Percentiles rank a stretch among this genome's conserved stretches.
phyloP scores from a whole-genome alignment of 306 rosid genomes.

The Sphenostylis stenocarpa region DNA sequence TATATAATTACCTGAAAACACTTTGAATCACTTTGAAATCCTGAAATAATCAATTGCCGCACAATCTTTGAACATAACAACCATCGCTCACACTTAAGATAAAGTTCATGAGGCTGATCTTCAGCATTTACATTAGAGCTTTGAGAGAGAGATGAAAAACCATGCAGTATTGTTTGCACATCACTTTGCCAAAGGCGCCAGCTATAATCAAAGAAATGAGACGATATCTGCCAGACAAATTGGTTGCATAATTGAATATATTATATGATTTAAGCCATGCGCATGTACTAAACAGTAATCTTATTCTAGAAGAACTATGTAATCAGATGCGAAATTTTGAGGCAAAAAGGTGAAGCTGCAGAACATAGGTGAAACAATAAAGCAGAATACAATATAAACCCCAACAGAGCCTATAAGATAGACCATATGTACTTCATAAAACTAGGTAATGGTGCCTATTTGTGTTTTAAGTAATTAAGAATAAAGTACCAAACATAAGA shows the following conservation, averaged over 20 bases:
- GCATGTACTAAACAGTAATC: slow-evolving; percentile 17
- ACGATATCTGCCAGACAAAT: slow-evolving; percentile 78
- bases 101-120: slow-evolving; percentile 74
- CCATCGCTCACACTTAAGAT: slow-evolving; percentile 92
- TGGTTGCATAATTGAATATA: slow-evolving; percentile 27
- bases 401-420: slow-evolving; percentile 20
- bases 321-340: slow-evolving; percentile 14
- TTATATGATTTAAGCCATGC: slow-evolving; percentile 3
- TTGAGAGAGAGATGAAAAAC: slow-evolving; percentile 75
- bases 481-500: neutral
- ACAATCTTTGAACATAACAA: slow-evolving; percentile 84
- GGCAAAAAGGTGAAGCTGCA: slow-evolving; percentile 2
- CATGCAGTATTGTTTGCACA: slow-evolving; percentile 74
- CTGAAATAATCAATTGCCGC: slow-evolving; percentile 78
- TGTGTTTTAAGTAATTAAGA: neutral
- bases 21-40: slow-evolving; percentile 91
- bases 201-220: slow-evolving; percentile 86
- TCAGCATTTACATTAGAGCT: slow-evolving; percentile 58
- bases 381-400: slow-evolving; percentile 2
- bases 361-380: neutral
- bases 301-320: slow-evolving; percentile 8
- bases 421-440: neutral
- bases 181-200: slow-evolving; percentile 98
- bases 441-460: neutral
- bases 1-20: slow-evolving; percentile 68